phyloP scores from a whole-genome alignment of 768 basidiomycete genomes.

The Tylopilus felleus region DNA sequence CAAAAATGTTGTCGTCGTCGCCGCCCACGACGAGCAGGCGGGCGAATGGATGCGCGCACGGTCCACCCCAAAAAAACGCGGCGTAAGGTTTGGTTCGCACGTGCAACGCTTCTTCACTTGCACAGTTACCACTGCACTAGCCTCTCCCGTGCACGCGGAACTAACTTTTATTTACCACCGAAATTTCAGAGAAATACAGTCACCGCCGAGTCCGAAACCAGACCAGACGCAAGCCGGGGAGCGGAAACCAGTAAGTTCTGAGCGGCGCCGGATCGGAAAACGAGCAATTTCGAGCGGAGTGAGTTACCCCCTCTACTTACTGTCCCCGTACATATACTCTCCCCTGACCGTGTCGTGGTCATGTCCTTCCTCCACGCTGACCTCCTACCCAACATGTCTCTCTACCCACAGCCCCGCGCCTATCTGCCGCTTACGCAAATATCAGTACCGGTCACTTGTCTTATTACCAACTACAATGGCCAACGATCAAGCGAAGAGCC shows the following conservation, averaged over 20 bases:
- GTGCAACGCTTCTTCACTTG: slow-evolving; percentile 27
- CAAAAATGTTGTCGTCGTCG: slow-evolving; percentile 19
- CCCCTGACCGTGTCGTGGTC: slow-evolving; percentile 4
- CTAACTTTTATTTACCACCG: slow-evolving; percentile 2
- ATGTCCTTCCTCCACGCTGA: slow-evolving; percentile 7
- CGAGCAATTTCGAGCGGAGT: slow-evolving; percentile 37
- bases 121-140: slow-evolving; percentile 25
- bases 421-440: slow-evolving; percentile 33
- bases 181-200: slow-evolving; percentile 11
- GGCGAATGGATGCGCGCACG: slow-evolving; percentile 22
- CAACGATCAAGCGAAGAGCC: slow-evolving; percentile 33
- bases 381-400: slow-evolving; percentile 19
- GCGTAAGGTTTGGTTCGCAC: slow-evolving; percentile 33
- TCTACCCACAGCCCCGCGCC: slow-evolving; percentile 20
- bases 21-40: slow-evolving; percentile 13
- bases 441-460: slow-evolving; percentile 24
- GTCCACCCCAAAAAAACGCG: slow-evolving; percentile 27
- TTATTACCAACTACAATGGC: slow-evolving; percentile 27
- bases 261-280: slow-evolving; percentile 38
- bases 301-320: slow-evolving; percentile 20
- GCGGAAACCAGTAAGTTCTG: slow-evolving; percentile 26
- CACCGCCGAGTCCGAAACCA: slow-evolving; percentile 11
- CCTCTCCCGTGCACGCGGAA: slow-evolving; percentile 7
- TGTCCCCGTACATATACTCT: background rate
- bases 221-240: slow-evolving; percentile 10